These are phyloP conservation scores for Neonectria neomacrospora DNA, from an alignment of 2,329 filamentous ascomycete species.

Conservation along the genomic window DNA sequence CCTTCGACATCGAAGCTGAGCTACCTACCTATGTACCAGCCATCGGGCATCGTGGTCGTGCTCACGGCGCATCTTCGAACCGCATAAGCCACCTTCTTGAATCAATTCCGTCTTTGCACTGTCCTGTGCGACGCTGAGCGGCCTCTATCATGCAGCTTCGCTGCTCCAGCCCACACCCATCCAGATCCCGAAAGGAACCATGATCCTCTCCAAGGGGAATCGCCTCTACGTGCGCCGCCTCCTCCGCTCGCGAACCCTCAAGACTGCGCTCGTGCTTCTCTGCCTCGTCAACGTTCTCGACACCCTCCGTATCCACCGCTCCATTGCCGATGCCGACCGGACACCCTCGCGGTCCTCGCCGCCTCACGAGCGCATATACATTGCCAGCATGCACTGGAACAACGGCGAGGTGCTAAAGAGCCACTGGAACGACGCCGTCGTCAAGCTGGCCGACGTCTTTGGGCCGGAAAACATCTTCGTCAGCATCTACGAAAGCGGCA, in stretches of 20 bases:
- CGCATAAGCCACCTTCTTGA: not conserved
- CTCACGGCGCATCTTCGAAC: constrained; percentile 5
- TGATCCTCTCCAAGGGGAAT: constrained; percentile 46
- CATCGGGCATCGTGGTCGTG: constrained; percentile 17
- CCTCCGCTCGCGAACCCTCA: constrained; percentile 50
- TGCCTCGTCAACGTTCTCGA: constrained; percentile 53
- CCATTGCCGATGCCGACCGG: constrained; percentile 46
- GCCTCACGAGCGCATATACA: constrained; percentile 65
- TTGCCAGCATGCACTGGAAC: constrained; percentile 77
- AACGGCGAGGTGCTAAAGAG: constrained; percentile 67
- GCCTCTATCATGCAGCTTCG: constrained; percentile 39
- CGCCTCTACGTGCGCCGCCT: constrained; percentile 52
- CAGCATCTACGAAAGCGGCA: constrained; percentile 75
- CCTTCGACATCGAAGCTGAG: not conserved
- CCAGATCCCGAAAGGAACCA: constrained; percentile 34
- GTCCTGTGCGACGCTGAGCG: constrained; percentile 1
- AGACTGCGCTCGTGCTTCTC: constrained; percentile 50
- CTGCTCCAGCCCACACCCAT: constrained; percentile 30
- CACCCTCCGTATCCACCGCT: constrained; percentile 51
- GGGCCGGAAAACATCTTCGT: constrained; percentile 75
- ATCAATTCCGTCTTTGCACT: constrained; percentile 4
- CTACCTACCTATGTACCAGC: constrained; percentile 1
- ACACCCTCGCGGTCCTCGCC: constrained; percentile 42
- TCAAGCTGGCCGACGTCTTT: constrained; percentile 65
- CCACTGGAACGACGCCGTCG: constrained; percentile 71